Evolutionary conservation across 768 basidiomycete genomes (phyloP).

Genomic region (Boletus insuetus): DNA sequence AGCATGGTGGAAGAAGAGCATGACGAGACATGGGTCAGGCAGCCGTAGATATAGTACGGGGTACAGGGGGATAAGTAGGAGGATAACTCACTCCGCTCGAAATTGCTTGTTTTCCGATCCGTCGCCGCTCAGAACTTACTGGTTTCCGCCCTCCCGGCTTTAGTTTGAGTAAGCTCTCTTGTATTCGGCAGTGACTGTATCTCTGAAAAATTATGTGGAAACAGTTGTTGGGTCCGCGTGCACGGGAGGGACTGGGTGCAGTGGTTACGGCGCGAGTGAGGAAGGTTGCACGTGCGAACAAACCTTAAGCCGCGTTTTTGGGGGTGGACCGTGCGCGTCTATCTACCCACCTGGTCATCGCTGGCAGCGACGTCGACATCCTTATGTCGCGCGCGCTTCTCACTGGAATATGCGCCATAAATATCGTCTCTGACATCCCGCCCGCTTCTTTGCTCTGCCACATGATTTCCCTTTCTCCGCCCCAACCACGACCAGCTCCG

Average conservation of each 20-base stretch:
- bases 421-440: slow-evolving; percentile 14
- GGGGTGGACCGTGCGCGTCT: slow-evolving; percentile 27
- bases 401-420: slow-evolving; percentile 24
- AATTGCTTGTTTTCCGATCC: slow-evolving; percentile 37
- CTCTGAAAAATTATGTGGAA: slow-evolving; percentile 9
- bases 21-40: slow-evolving; percentile 1
- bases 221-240: slow-evolving; percentile 6
- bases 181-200: slow-evolving; percentile 9
- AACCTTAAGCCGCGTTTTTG: slow-evolving; percentile 28
- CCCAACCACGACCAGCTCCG: slow-evolving; percentile 35
- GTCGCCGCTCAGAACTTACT: slow-evolving; percentile 36
- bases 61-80: slow-evolving; percentile 1
- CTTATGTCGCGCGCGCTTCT: not conserved
- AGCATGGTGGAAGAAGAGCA: slow-evolving; percentile 2
- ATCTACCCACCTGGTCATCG: slow-evolving; percentile 9
- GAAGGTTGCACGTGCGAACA: slow-evolving; percentile 33
- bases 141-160: slow-evolving; percentile 14
- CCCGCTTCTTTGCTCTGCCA: slow-evolving; percentile 18
- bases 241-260: slow-evolving; percentile 8
- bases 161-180: slow-evolving; percentile 3
- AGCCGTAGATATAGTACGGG: not conserved
- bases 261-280: slow-evolving; percentile 29
- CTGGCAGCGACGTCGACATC: slow-evolving; percentile 20
- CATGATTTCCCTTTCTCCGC: slow-evolving; percentile 33
- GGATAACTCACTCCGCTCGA: slow-evolving; percentile 36